Base-by-base conservation (phyloP, 1,284 basidiomycete genomes). In the Somion occarium region DNA sequence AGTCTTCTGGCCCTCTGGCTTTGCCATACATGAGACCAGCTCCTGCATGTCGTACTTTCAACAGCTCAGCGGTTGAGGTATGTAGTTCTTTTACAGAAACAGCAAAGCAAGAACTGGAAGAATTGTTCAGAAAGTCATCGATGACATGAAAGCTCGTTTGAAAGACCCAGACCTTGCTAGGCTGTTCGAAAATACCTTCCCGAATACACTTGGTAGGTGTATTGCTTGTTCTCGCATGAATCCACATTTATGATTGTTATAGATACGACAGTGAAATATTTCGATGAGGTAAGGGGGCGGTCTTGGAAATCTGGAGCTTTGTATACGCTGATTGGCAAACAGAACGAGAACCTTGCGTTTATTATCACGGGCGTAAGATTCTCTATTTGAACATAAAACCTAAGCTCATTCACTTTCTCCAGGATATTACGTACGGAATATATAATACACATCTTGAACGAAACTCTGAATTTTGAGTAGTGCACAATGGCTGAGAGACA, bases 211-310 rank as follows among this genome's bases (percentile, higher is more conserved):
- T 30, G 85, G 85, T 85, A 58, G 11, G 64, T 50, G 50, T n/a
- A n/a, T n/a, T n/a, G n/a, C n/a, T n/a, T n/a, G n/a, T n/a, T n/a
- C n/a, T n/a, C 67, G 55, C 38, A 39, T 13, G 44, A 45, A 44
- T 30, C 39, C 52, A 42, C 19, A 20, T 18, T 15, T 12, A 4
- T 37, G 1, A 11, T 25, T 13, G 13, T 13, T 13, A 27, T 27
- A 86, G 86, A 89, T 60, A 88, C 85, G 1, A 88, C 87, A 5
- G 79, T 89, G 46, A 83, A 78, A 64, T 89, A 88, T 59, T 88
- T 82, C 64, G 80, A 74, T 61, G 59, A 73, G 60, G 83, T 80
- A 61, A 38, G 71, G 57, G 11, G n/a, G n/a, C n/a, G n/a, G n/a
- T n/a, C n/a, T n/a, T n/a, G n/a, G n/a, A n/a, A n/a, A n/a, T n/a